A percentile compares a stretch with the other conserved stretches of the same genome.
Conservation (phyloP, 2,329 filamentous ascomycete genomes). For the Hypoxylon sp. region DNA sequence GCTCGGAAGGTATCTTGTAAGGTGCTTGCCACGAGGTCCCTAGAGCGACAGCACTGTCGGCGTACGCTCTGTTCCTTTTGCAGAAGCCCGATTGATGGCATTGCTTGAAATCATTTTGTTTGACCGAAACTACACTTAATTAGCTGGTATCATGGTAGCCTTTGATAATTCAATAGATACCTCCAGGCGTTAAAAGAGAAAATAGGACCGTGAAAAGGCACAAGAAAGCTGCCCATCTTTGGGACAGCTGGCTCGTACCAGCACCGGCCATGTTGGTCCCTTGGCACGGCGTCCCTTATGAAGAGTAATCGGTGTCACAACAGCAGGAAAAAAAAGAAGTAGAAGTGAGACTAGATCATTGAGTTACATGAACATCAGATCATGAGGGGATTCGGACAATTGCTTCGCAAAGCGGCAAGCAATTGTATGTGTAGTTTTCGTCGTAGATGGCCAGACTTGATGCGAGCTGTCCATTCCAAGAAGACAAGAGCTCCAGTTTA, state of each 20-base stretch:
- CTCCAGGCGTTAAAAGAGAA: conserved; percentile 72
- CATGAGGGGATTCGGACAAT: conserved; percentile 30
- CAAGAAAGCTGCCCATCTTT: conserved; percentile 74
- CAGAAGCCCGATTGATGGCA: conserved; percentile 97
- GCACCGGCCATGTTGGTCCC: conserved; percentile 63
- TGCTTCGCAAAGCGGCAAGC: conserved; percentile 27
- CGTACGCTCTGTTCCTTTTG: conserved; percentile 91
- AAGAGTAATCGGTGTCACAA: conserved; percentile 50
- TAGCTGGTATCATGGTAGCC: conserved; percentile 9
- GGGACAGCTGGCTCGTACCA: conserved; percentile 63
- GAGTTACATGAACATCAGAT: conserved; percentile 16
- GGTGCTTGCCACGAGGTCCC: conserved; percentile 81
- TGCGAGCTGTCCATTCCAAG: conserved; percentile 36
- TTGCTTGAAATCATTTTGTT: conserved; percentile 97
- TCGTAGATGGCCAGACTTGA: conserved; percentile 20
- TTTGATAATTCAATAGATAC: conserved; percentile 57
- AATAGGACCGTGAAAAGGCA: conserved; percentile 69
- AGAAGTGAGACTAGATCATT: conserved; percentile 24
- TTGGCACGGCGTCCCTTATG: conserved; percentile 49
- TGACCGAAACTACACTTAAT: conserved; percentile 76
- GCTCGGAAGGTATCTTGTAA: conserved; percentile 79
- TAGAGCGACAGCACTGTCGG: conserved; percentile 77
- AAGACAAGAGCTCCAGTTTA: conserved; percentile 17
- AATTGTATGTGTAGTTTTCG: conserved; percentile 23
- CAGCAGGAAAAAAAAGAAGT: conserved; percentile 48